A percentile compares a stretch with the other conserved stretches of the same genome.
Conservation (phyloP, 805 yeast genomes). For the Ogataea sp. region DNA sequence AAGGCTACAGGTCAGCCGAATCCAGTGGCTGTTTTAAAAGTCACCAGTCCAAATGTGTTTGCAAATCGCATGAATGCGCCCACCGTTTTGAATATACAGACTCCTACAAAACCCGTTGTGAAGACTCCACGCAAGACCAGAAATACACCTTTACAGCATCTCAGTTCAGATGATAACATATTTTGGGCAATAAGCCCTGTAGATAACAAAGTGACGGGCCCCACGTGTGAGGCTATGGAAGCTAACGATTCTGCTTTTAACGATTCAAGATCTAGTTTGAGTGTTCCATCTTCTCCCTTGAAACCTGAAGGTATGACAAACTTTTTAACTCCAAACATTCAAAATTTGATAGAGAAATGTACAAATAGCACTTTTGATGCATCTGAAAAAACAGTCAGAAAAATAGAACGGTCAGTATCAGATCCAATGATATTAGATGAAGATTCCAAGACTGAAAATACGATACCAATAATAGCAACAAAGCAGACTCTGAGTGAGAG, state of each 20-base stretch:
- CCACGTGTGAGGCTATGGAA: not conserved
- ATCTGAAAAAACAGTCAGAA: slow-evolving; percentile 12
- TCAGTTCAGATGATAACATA: slow-evolving; percentile 27
- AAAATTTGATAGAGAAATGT: slow-evolving; percentile 31
- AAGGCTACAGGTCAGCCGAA: slow-evolving; percentile 2
- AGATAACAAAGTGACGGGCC: not conserved
- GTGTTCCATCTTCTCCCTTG: slow-evolving; percentile 37
- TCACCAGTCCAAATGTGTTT: slow-evolving; percentile 14
- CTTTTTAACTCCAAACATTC: slow-evolving; percentile 20
- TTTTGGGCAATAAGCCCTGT: slow-evolving; percentile 36
- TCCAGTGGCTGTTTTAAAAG: slow-evolving; percentile 1
- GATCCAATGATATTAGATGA: slow-evolving; percentile 29
- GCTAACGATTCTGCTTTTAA: not conserved
- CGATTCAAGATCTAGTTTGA: not conserved
- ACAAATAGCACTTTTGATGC: slow-evolving; percentile 27
- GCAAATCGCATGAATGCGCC: too few relatives aligned
- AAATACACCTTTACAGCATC: slow-evolving; percentile 10
- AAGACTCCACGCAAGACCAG: slow-evolving; percentile 4
- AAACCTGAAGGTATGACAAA: slow-evolving; percentile 15
- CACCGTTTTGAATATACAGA: slow-evolving; percentile 11
- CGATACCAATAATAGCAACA: slow-evolving; percentile 16
- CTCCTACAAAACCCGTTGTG: slow-evolving; percentile 11
- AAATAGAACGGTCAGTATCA: slow-evolving; percentile 14
- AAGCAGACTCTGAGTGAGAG: slow-evolving; percentile 19
- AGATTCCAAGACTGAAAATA: slow-evolving; percentile 17